Evolutionary conservation across 148 eudicot species (phyloP).

Genomic region (Vaccinium myrtillus): DNA sequence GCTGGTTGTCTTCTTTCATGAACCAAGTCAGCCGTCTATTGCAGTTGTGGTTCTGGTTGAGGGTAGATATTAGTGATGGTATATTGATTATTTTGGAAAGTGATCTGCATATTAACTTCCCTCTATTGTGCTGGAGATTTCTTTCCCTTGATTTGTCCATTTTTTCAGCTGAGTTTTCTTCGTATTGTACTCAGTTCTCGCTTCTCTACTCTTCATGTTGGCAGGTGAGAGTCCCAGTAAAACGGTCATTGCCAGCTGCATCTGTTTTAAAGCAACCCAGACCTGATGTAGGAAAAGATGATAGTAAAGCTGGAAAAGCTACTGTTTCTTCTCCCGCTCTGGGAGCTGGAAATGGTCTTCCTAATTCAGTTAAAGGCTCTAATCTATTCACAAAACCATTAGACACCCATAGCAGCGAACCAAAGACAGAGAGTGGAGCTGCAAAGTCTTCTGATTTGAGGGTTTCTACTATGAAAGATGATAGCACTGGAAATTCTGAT

Average conservation of each 20-base stretch:
- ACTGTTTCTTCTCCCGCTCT: constrained; percentile 35
- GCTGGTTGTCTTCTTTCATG: neutral
- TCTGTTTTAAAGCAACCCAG: constrained; percentile 59
- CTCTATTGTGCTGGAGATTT: neutral
- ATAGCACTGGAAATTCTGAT: constrained; percentile 53
- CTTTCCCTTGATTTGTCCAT: neutral
- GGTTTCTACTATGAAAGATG: constrained; percentile 57
- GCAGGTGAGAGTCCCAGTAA: constrained; percentile 51
- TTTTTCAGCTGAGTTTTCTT: neutral
- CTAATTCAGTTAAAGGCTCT: constrained; percentile 41
- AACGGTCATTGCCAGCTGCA: constrained; percentile 53
- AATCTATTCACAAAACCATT: constrained; percentile 35
- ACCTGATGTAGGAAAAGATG: constrained; percentile 69
- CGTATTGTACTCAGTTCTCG: neutral
- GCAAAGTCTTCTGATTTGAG: constrained; percentile 55
- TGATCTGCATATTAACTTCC: constrained; percentile 6
- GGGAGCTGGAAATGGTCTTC: constrained; percentile 40
- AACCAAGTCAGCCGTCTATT: too few relatives aligned
- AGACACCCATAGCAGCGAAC: constrained; percentile 49
- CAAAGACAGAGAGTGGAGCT: constrained; percentile 45
- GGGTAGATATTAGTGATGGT: neutral
- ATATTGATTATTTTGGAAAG: neutral
- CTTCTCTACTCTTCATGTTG: constrained; percentile 1
- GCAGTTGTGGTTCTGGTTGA: neutral
- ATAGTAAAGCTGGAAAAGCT: constrained; percentile 55